phyloP scores from a whole-genome alignment of 768 basidiomycete genomes.

The Strobilomyces dryophilus region DNA sequence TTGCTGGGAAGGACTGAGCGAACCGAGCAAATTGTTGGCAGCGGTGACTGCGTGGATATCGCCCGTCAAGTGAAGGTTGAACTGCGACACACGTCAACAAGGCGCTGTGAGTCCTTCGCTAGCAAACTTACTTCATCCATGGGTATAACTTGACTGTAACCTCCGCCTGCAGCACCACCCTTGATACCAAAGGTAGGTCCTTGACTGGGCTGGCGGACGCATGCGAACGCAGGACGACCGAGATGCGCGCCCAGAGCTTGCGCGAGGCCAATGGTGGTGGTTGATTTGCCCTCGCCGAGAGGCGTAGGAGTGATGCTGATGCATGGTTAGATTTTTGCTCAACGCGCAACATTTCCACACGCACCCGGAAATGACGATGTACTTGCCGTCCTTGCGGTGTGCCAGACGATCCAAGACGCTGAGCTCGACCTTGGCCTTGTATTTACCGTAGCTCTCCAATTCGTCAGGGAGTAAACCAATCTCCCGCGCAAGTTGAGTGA shows the following conservation, averaged over 20 bases:
- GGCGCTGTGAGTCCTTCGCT: background rate
- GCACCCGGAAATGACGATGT: slow-evolving; percentile 91
- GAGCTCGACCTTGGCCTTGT: slow-evolving; percentile 96
- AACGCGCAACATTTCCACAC: slow-evolving; percentile 10
- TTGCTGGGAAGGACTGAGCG: slow-evolving; percentile 5
- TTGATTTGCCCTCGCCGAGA: slow-evolving; percentile 96
- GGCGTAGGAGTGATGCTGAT: slow-evolving; percentile 91
- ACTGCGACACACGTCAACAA: slow-evolving; percentile 41
- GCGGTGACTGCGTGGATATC: slow-evolving; percentile 98
- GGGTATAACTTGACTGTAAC: slow-evolving; percentile 98
- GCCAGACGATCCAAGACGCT: slow-evolving; percentile 78
- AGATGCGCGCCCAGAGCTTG: slow-evolving; percentile 96
- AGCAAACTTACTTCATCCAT: slow-evolving; percentile 80
- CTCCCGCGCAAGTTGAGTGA: slow-evolving; percentile 80
- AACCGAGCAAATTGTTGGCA: slow-evolving; percentile 93
- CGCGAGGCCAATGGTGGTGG: slow-evolving; percentile 94
- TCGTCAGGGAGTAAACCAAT: slow-evolving; percentile 85
- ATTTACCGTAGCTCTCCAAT: slow-evolving; percentile 90
- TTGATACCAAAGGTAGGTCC: slow-evolving; percentile 99
- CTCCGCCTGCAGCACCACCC: slow-evolving; percentile 96
- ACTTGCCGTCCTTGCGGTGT: slow-evolving; percentile 90
- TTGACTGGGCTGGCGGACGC: slow-evolving; percentile 96
- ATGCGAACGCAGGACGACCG: slow-evolving; percentile 89
- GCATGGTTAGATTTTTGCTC: background rate
- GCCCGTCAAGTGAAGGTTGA: slow-evolving; percentile 93